Evolutionary conservation across 306 rosid genomes (phyloP).

Genomic region (Oxytropis ochrocephala): DNA sequence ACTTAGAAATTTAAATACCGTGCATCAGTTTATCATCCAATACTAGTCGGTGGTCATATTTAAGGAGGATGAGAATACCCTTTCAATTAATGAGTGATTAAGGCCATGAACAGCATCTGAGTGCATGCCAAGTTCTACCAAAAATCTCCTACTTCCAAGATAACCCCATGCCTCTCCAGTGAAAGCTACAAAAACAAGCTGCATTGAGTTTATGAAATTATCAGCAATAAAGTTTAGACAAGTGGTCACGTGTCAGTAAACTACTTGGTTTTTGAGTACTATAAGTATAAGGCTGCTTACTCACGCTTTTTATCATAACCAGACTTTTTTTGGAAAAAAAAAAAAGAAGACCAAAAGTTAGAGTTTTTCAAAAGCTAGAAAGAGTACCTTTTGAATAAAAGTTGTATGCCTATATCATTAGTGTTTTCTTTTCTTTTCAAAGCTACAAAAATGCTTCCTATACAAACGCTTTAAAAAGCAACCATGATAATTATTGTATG

Average conservation of each 20-base stretch:
- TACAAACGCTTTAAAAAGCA: constrained; percentile 1
- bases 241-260: not conserved
- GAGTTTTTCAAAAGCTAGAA: not conserved
- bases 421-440: not conserved
- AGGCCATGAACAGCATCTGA: constrained; percentile 86
- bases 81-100: constrained; percentile 57
- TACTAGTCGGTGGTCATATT: constrained; percentile 11
- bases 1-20: not conserved
- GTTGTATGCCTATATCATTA: not conserved
- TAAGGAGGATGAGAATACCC: constrained; percentile 41
- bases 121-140: constrained; percentile 75
- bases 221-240: constrained; percentile 23
- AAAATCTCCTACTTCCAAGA: constrained; percentile 94
- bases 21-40: not conserved
- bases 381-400: not conserved
- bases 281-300: not conserved
- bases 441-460: not conserved
- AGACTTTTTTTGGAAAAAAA: not conserved
- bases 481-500: not conserved
- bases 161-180: constrained; percentile 97
- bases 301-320: not conserved
- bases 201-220: constrained; percentile 41
- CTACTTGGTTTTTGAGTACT: not conserved
- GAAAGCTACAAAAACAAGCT: constrained; percentile 81
- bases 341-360: not conserved